Conservation (phyloP, 352 stramenopile genomes). For the Phytophthora foliorum region DNA sequence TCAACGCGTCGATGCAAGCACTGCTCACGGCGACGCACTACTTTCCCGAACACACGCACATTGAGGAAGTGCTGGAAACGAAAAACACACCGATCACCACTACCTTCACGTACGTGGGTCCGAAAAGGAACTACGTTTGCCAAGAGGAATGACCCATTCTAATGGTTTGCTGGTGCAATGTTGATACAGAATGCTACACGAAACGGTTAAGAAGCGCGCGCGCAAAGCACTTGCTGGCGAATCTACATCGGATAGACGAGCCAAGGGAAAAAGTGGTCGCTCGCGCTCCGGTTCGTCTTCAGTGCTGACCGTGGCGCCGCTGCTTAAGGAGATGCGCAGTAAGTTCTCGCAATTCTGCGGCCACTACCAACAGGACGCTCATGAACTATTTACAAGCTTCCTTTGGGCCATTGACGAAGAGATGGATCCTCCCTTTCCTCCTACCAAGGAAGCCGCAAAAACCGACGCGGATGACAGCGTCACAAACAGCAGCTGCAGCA, state of each 20-base stretch:
- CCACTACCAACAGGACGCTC: constrained; percentile 96
- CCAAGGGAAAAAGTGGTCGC: constrained; percentile 32
- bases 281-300: constrained; percentile 43
- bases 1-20: constrained; percentile 91
- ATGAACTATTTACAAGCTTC: constrained; percentile 96
- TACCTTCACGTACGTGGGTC: constrained; percentile 61
- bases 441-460: constrained; percentile 14
- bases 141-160: neutral
- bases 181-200: constrained; percentile 56
- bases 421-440: constrained; percentile 50
- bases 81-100: constrained; percentile 92
- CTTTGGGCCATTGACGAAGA: constrained; percentile 91
- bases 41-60: constrained; percentile 63
- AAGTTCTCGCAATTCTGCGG: constrained; percentile 95
- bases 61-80: constrained; percentile 59
- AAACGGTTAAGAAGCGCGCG: constrained; percentile 67
- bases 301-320: constrained; percentile 62
- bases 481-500: constrained; percentile 37
- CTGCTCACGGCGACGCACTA: constrained; percentile 92
- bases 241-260: constrained; percentile 18
- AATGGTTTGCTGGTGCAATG: constrained; percentile 8
- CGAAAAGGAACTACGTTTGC: too few relatives aligned
- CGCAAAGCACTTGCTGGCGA: constrained; percentile 37
- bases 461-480: constrained; percentile 14
- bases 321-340: constrained; percentile 76